Evolutionary conservation across 2,329 filamentous ascomycete species (phyloP).

Genomic region (Fusarium tjaetaba): DNA sequence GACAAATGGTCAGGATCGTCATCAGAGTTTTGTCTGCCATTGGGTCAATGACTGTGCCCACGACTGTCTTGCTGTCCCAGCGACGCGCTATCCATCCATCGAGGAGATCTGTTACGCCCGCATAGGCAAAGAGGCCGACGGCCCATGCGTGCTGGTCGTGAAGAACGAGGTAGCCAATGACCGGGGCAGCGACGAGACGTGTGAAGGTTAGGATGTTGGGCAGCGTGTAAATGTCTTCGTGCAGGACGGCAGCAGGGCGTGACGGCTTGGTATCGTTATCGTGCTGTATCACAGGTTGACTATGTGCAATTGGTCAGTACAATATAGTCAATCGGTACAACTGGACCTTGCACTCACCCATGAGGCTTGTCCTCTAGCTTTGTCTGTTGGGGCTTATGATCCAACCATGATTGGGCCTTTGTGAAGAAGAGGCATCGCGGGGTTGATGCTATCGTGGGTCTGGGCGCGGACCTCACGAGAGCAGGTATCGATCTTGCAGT

Average conservation of each 20-base stretch:
- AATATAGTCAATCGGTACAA: not conserved
- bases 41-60: constrained; percentile 93
- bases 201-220: constrained; percentile 93
- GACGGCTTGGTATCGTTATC: not conserved
- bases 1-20: constrained; percentile 87
- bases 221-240: constrained; percentile 97
- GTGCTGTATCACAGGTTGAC: constrained; percentile 3
- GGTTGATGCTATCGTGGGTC: constrained; percentile 2
- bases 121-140: constrained; percentile 88
- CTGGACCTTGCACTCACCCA: not conserved
- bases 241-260: constrained; percentile 19
- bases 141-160: constrained; percentile 83
- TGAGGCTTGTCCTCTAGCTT: constrained; percentile 5
- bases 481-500: constrained; percentile 4
- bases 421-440: constrained; percentile 35
- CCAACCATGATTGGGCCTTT: constrained; percentile 32
- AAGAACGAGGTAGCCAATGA: constrained; percentile 88
- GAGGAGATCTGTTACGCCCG: constrained; percentile 88
- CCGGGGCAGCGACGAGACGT: constrained; percentile 82
- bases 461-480: constrained; percentile 10
- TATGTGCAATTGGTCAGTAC: constrained; percentile 1
- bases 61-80: constrained; percentile 90
- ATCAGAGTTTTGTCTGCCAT: constrained; percentile 98
- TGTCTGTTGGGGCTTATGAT: constrained; percentile 28
- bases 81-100: constrained; percentile 93